Evolutionary conservation across 306 rosid species (phyloP).

Genomic region (Bauhinia variegata): DNA sequence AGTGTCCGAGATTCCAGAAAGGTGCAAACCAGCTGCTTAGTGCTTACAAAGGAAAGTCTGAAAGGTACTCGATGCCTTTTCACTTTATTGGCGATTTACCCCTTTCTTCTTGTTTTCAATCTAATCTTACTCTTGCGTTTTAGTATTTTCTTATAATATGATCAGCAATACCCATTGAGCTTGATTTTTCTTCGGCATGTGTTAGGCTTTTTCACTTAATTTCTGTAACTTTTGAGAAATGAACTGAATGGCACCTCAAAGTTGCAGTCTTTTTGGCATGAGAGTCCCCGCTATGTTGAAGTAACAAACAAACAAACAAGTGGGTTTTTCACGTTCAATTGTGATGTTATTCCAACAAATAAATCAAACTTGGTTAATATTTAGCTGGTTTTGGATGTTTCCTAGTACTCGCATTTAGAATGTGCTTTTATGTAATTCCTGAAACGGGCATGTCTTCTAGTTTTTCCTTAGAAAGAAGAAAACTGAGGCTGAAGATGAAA

Average conservation of each 20-base stretch:
- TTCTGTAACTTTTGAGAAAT: background rate
- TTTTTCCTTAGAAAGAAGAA: no score
- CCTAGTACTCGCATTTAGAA: background rate
- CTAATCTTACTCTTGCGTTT: background rate
- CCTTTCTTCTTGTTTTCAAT: background rate
- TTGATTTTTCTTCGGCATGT: background rate
- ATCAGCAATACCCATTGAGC: background rate
- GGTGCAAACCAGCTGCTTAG: background rate
- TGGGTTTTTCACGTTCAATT: no score
- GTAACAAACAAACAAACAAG: background rate
- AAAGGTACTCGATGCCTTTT: background rate
- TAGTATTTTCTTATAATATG: background rate
- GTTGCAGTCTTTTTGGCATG: background rate
- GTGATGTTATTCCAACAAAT: no score
- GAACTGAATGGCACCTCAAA: background rate
- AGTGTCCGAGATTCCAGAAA: no score
- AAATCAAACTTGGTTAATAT: background rate
- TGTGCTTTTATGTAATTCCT: background rate
- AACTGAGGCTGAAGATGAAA: background rate
- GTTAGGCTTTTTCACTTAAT: background rate
- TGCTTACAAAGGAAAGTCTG: background rate
- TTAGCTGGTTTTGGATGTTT: background rate
- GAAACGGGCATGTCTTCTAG: background rate
- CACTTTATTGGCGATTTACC: background rate
- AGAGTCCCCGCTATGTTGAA: background rate